Conservation (phyloP, 1,284 basidiomycete genomes). For the Pyrrhoderma lamaoense region DNA sequence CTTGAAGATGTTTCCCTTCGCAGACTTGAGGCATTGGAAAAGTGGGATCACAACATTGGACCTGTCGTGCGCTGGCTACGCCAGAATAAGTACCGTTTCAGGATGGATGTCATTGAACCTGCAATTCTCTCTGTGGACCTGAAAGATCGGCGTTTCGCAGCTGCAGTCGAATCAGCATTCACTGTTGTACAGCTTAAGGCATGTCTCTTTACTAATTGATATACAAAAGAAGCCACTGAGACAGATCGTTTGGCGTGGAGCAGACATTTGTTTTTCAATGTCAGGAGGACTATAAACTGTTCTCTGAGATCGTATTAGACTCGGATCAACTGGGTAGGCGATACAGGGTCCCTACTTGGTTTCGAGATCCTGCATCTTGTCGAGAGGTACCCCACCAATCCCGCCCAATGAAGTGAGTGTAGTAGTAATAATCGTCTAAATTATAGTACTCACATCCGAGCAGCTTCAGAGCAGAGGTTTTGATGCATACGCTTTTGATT, state of each 20-base stretch:
- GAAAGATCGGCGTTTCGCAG: constrained; percentile 53
- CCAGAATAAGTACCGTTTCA: constrained; percentile 60
- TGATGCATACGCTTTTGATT: constrained; percentile 79
- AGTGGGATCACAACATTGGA: constrained; percentile 52
- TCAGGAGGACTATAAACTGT: constrained; percentile 71
- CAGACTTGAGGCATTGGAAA: constrained; percentile 45
- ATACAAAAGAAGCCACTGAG: constrained; percentile 7
- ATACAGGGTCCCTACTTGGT: constrained; percentile 61
- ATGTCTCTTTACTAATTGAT: constrained; percentile 13
- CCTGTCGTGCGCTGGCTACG: constrained; percentile 76
- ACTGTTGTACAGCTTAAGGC: constrained; percentile 56
- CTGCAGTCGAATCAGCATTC: constrained; percentile 76
- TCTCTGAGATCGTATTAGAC: constrained; percentile 66
- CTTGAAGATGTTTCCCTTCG: constrained; percentile 56
- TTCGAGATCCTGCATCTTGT: constrained; percentile 33
- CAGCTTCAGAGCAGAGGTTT: constrained; percentile 66
- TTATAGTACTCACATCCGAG: constrained; percentile 6
- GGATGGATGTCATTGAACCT: constrained; percentile 81
- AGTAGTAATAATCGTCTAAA: constrained; percentile 19
- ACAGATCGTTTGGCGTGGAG: constrained; percentile 6
- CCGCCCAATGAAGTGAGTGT: constrained; percentile 50
- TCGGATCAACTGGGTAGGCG: constrained; percentile 46
- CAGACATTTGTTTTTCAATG: constrained; percentile 86
- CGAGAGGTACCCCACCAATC: constrained; percentile 39
- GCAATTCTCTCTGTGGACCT: constrained; percentile 69